Conservation (phyloP, 2,329 filamentous ascomycete species). For the Coniella lustricola region DNA sequence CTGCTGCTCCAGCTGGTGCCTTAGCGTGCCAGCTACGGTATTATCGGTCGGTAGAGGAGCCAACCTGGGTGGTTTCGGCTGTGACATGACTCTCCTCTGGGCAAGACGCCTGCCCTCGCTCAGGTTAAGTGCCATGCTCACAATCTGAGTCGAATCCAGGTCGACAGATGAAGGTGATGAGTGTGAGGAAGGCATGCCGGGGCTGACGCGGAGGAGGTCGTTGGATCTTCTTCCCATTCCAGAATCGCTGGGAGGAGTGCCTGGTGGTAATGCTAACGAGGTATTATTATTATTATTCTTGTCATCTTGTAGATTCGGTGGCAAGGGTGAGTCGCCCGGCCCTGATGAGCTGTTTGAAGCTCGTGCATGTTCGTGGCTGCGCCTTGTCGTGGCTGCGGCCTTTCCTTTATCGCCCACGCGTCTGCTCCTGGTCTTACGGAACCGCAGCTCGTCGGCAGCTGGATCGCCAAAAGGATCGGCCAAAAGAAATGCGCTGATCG, state of each 20-base stretch:
- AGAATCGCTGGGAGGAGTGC: slow-evolving; percentile 5
- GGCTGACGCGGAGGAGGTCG: slow-evolving; percentile 22
- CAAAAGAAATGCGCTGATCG: slow-evolving; percentile 45
- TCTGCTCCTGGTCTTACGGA: slow-evolving; percentile 15
- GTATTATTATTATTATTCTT: slow-evolving; percentile 1
- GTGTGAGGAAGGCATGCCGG: slow-evolving; percentile 21
- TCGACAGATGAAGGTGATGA: slow-evolving; percentile 38
- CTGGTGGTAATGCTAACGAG: slow-evolving; percentile 4
- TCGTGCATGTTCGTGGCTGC: slow-evolving; percentile 2
- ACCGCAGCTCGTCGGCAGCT: slow-evolving; percentile 26
- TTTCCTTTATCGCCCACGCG: slow-evolving; percentile 14
- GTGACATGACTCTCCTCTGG: slow-evolving; percentile 49
- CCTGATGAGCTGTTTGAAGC: slow-evolving; percentile 5
- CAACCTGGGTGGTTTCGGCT: slow-evolving; percentile 42
- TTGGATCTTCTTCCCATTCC: slow-evolving; percentile 16
- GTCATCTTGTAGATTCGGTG: not conserved
- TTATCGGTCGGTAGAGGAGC: slow-evolving; percentile 44
- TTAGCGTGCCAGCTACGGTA: slow-evolving; percentile 50
- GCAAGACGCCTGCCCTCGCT: slow-evolving; percentile 71
- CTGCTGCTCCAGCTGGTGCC: slow-evolving; percentile 66
- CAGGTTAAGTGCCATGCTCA: slow-evolving; percentile 83
- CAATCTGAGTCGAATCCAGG: slow-evolving; percentile 79
- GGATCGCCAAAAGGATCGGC: slow-evolving; percentile 31
- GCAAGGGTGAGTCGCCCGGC: not conserved
- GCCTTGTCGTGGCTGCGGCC: not conserved